Evolutionary conservation across 2,329 filamentous ascomycete genomes (phyloP), one percentile per base, ranked within the genome.

Genomic region (Cyphellophora europaea): DNA sequence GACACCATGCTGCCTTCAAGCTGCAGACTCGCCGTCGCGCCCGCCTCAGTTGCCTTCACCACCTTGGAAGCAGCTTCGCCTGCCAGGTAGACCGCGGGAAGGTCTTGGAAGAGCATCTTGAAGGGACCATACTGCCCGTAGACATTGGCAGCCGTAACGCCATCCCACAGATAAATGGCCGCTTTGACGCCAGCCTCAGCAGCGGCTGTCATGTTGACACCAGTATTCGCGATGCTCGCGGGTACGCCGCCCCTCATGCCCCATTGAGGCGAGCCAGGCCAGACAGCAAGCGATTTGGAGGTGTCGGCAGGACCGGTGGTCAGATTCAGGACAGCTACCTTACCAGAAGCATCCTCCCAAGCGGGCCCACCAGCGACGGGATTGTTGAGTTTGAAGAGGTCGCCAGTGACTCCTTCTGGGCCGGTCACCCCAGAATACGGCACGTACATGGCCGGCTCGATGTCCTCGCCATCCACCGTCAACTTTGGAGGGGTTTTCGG

Each of bases 251-350:
- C 33, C 14, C 19, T 8, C 13, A 33, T 11, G 15, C 30, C 18
- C 36, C 36, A 38, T 6, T 13, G 5, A 11, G 30, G 30, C 23
- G 33, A 31, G 11, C 30, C 30, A 4, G 36, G 30, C 36, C 36
- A 38, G 8, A 33, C 5, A 8, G 30, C 19, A 14, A 38, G 23
- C 11, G 23, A 14, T 3, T 6, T 5, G 6, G 12, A 12, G 6
- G 15, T 13, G 15, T 38, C 25, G 12, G 11, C 6, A 3, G 30
- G 30, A 13, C 13, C 30, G 28, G 28, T 33, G 10, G 36, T 38
- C n/a, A 38, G 19, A 14, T 38, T 38, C 30, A 38, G 14, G 11
- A 38, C 36, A n/a, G 36, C 30, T 5, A 38, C 33, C 6, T 29
- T 33, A 6, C 23, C 36, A 3, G 11, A 28, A 11, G 36, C 36